Percentiles rank a stretch among this genome's conserved stretches.
Evolutionary conservation across 2,329 filamentous ascomycete species (phyloP).

Genomic region (Beauveria caledonica): DNA sequence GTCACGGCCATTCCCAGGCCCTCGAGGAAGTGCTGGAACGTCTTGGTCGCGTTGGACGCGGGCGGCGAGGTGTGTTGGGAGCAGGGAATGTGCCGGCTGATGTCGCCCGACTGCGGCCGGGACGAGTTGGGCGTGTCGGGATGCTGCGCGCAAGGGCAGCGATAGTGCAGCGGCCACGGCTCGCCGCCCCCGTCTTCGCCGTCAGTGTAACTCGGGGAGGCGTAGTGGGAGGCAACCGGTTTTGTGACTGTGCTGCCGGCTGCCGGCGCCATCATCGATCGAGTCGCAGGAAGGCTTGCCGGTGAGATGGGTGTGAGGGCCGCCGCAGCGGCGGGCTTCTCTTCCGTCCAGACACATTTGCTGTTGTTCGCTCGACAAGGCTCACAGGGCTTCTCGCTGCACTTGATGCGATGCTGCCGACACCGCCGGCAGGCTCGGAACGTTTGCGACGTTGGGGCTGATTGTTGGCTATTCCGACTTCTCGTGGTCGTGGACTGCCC

Average conservation of each 20-base stretch:
- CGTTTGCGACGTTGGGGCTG: not conserved
- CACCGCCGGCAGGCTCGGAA: not conserved
- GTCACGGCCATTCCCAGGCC: not conserved
- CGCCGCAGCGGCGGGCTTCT: not conserved
- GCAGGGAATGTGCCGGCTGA: not conserved
- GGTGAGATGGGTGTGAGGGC: not conserved
- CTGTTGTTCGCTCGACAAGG: not conserved
- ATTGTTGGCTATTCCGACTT: not conserved
- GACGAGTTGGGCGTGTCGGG: not conserved
- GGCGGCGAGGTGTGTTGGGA: not conserved
- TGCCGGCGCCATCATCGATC: not conserved
- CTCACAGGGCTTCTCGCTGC: not conserved
- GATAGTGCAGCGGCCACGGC: not conserved
- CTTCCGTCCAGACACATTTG: not conserved
- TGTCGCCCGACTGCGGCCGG: not conserved
- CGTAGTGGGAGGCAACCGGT: not conserved
- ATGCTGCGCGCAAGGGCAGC: not conserved
- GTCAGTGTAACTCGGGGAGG: not conserved
- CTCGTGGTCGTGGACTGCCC: not conserved
- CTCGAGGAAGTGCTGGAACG: not conserved
- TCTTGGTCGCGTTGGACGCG: not conserved
- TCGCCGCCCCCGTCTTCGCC: not conserved
- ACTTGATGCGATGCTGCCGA: not conserved
- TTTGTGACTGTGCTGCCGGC: not conserved
- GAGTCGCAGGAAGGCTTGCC: not conserved